phyloP scores from a whole-genome alignment of 73 alveolate genomes.

The Blepharisma japonicum region DNA sequence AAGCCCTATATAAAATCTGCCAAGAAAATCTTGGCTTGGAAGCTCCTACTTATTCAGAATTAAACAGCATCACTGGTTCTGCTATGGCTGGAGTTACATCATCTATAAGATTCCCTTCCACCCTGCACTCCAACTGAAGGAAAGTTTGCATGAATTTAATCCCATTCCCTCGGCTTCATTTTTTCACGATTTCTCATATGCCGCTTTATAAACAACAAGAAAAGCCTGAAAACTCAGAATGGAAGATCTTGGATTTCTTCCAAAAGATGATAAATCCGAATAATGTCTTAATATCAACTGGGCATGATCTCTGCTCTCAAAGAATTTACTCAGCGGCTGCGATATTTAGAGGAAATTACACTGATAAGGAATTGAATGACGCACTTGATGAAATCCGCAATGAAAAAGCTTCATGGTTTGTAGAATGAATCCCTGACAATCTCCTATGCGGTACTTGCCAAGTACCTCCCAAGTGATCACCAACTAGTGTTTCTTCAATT shows the following conservation, averaged over 20 bases:
- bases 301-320: conserved; percentile 29
- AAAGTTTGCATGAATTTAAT: conserved; percentile 51
- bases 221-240: neutral
- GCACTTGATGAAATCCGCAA: conserved; percentile 66
- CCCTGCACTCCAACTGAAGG: conserved; percentile 45
- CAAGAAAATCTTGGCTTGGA: conserved; percentile 14
- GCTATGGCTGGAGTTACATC: conserved; percentile 49
- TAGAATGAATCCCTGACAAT: conserved; percentile 47
- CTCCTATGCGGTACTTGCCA: conserved; percentile 28
- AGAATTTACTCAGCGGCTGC: conserved; percentile 36
- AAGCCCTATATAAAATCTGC: conserved; percentile 56
- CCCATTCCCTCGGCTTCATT: conserved; percentile 68
- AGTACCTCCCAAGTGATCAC: conserved; percentile 30
- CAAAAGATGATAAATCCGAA: conserved; percentile 25
- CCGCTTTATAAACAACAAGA: neutral
- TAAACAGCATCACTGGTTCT: conserved; percentile 40
- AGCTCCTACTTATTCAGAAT: conserved; percentile 42
- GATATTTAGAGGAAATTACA: conserved; percentile 42
- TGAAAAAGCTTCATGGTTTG: conserved; percentile 61
- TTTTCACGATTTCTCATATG: conserved; percentile 21
- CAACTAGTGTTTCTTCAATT: conserved; percentile 34
- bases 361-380: conserved; percentile 82
- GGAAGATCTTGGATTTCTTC: conserved; percentile 21
- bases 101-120: conserved; percentile 55
- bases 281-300: conserved; percentile 35